phyloP scores from a whole-genome alignment of 352 stramenopile genomes.

The Phytophthora fragariaefolia region DNA sequence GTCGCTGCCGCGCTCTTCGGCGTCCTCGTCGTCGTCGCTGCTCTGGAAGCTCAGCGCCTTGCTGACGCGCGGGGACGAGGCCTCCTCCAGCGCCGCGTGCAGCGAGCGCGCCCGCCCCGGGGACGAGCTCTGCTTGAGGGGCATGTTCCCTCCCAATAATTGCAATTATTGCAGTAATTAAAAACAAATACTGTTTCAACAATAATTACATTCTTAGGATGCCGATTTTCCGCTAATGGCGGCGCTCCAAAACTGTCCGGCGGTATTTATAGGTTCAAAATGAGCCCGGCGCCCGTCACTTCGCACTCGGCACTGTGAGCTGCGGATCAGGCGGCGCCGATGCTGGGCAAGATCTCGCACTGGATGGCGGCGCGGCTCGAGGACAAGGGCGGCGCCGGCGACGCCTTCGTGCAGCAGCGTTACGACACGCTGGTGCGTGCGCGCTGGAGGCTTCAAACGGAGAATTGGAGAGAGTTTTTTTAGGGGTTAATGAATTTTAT shows the following conservation, averaged over 20 bases:
- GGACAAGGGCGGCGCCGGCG: slow-evolving; percentile 39
- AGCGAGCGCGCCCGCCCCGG: slow-evolving; percentile 36
- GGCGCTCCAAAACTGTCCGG: not conserved
- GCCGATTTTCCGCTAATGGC: slow-evolving; percentile 28
- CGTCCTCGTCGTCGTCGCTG: slow-evolving; percentile 34
- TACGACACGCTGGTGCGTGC: slow-evolving; percentile 68
- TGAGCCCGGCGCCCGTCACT: slow-evolving; percentile 7
- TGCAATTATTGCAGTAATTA: too few relatives aligned
- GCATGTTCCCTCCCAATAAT: too few relatives aligned
- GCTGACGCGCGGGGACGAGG: slow-evolving; percentile 35
- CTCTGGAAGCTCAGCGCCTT: slow-evolving; percentile 48
- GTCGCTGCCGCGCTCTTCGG: slow-evolving; percentile 23
- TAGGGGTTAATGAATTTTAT: too few relatives aligned
- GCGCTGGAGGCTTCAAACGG: not conserved
- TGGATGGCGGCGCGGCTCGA: slow-evolving; percentile 72
- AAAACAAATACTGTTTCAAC: too few relatives aligned
- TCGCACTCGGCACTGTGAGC: slow-evolving; percentile 7
- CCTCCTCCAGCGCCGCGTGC: slow-evolving; percentile 32
- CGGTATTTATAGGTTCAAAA: slow-evolving; percentile 29
- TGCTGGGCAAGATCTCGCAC: slow-evolving; percentile 71
- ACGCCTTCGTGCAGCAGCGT: slow-evolving; percentile 57
- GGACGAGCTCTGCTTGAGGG: slow-evolving; percentile 12
- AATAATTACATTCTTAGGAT: too few relatives aligned
- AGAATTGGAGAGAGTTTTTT: not conserved
- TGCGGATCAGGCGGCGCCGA: slow-evolving; percentile 33